Percentiles rank a stretch among this genome's conserved stretches.
Conservation (phyloP, 768 basidiomycete species). For the Sporobolomyces pararoseus region DNA sequence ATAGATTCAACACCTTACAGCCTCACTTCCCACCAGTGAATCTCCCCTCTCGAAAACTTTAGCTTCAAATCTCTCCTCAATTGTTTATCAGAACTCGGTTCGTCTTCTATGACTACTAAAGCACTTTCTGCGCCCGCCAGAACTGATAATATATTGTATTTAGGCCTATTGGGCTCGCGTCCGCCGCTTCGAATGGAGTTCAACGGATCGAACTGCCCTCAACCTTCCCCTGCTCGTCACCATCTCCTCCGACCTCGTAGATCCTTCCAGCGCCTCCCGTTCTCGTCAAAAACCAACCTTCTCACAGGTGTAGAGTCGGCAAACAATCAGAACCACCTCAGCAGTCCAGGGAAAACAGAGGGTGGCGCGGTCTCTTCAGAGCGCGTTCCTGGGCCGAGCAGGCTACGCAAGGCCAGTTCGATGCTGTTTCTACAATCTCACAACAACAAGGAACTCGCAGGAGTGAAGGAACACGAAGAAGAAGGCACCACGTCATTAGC, state of each 20-base stretch:
- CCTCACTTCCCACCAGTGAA: neutral
- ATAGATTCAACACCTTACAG: too few species aligned
- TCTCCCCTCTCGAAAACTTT: neutral
- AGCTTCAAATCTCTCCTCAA: too few species aligned
- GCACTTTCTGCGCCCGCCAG: neutral
- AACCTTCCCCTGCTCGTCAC: constrained; percentile 11
- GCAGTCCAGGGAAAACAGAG: constrained; percentile 27
- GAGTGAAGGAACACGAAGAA: neutral
- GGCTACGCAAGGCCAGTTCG: constrained; percentile 15
- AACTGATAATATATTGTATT: neutral
- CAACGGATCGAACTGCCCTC: neutral
- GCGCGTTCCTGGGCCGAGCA: neutral
- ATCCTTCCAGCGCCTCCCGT: constrained; percentile 35
- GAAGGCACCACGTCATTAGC: constrained; percentile 1
- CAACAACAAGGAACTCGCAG: neutral
- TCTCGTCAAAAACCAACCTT: constrained; percentile 27
- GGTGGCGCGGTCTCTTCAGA: neutral
- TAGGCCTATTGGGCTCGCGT: neutral
- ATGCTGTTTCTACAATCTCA: constrained; percentile 26
- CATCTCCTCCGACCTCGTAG: constrained; percentile 31
- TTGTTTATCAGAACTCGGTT: constrained; percentile 8
- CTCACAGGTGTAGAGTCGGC: neutral
- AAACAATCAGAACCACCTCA: neutral
- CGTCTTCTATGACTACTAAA: neutral
- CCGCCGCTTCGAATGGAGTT: constrained; percentile 1